Evolutionary conservation across 2,329 filamentous ascomycete species (phyloP).

Genomic region (Fusarium pseudocircinatum): DNA sequence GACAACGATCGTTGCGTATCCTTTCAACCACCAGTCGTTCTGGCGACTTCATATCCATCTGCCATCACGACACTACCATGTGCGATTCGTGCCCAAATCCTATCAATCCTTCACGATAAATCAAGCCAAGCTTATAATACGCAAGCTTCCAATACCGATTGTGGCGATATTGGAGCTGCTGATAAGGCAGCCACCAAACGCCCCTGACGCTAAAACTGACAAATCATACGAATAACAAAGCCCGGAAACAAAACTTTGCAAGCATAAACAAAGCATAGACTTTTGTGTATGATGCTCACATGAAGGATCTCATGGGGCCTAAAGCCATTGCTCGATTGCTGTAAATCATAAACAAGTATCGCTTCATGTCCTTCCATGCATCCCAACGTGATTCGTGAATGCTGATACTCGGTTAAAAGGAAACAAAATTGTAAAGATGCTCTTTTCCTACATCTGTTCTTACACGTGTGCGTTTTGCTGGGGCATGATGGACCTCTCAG

Average conservation of each 20-base stretch:
- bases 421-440: background rate
- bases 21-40: background rate
- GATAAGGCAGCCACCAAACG: constrained; percentile 26
- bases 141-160: background rate
- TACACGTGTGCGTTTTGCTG: constrained; percentile 46
- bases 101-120: background rate
- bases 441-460: background rate
- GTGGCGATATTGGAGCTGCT: background rate
- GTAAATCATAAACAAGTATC: background rate
- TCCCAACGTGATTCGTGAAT: background rate
- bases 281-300: constrained; percentile 23
- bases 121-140: background rate
- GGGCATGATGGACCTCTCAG: constrained; percentile 61
- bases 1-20: background rate
- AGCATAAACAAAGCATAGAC: background rate
- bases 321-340: background rate
- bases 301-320: background rate
- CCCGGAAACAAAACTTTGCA: constrained; percentile 13
- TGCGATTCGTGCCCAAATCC: background rate
- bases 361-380: background rate
- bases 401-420: background rate
- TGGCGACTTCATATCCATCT: background rate
- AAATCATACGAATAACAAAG: constrained; percentile 5
- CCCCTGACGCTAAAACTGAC: constrained; percentile 30
- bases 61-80: background rate